Evolutionary conservation across 2,329 filamentous ascomycete genomes (phyloP), one percentile per base, ranked within the genome.

Genomic region (Penicillium olsonii): DNA sequence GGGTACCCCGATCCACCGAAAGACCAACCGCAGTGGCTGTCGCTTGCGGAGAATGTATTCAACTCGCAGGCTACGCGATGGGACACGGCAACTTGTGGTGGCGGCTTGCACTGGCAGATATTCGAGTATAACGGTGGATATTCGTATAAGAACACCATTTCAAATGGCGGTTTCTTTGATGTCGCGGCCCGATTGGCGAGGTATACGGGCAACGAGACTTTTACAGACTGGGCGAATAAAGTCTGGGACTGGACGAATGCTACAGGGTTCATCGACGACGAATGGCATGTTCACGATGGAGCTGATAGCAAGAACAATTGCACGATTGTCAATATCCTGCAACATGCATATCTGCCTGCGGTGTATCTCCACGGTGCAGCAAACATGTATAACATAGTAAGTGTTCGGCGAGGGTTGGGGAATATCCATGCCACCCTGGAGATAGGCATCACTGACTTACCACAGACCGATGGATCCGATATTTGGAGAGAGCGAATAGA

Each of bases 21-120:
- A 0, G 80, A 79, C 50, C 65, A 84, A 48, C 82, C 87, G 1
- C 83, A 87, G 55, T 95, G 87, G 87, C 78, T 92, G 19, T 82
- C 83, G 9, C 77, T 92, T 20, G 84, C 81, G 1, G 86, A 90
- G 68, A 85, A 84, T 14, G 86, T 90, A 8, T 92, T 91, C 69
- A 88, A 92, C 72, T 82, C 85, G 47, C 89, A 89, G 63, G 81
- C 81, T 4, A 70, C 70, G 14, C 81, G 88, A 18, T 92, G 88
- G 86, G 84, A 92, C 57, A 73, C 71, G 8, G 59, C 69, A 0
- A 76, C 75, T 0, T 95, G 90, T 69, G 75, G 71, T 42, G 89
- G 90, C 43, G 90, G 90, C 9, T 71, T 95, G 56, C 50, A 52
- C 20, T 59, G 55, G 56, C 54, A 57, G 46, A 41, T 50, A 7